Percentiles rank a stretch among this genome's conserved stretches.
phyloP scores from a whole-genome alignment of 2,329 filamentous ascomycete species.

The Trichoderma brevicompactum region DNA sequence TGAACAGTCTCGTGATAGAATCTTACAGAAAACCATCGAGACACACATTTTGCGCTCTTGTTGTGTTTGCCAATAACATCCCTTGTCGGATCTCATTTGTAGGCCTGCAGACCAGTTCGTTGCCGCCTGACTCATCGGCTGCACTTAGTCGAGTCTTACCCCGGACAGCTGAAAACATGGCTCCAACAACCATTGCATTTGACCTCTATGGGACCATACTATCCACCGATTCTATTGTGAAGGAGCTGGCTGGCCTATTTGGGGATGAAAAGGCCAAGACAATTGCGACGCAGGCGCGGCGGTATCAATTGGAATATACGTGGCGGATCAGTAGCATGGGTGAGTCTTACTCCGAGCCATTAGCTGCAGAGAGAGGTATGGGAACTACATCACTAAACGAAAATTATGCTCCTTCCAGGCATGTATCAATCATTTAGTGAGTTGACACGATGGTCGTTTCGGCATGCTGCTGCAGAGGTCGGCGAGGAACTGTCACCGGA shows the following conservation, averaged over 20 bases:
- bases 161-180: conserved; percentile 32
- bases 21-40: conserved; percentile 6
- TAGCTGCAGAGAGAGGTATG: neutral
- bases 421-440: conserved; percentile 55
- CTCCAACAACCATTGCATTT: conserved; percentile 63
- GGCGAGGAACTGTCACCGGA: conserved; percentile 49
- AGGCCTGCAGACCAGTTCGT: neutral
- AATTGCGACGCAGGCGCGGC: conserved; percentile 66
- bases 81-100: neutral
- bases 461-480: conserved; percentile 66
- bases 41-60: neutral
- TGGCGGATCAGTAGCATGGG: conserved; percentile 79
- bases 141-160: conserved; percentile 14
- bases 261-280: conserved; percentile 59
- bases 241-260: conserved; percentile 60
- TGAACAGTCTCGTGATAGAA: neutral
- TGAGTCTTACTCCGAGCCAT: conserved; percentile 42
- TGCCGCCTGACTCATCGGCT: conserved; percentile 29
- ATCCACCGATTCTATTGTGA: conserved; percentile 70
- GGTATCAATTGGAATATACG: conserved; percentile 76
- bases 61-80: neutral
- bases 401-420: conserved; percentile 47
- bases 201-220: conserved; percentile 77
- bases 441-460: conserved; percentile 65
- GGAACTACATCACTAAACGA: neutral